These are phyloP conservation scores for Asterochloris sp. DNA, from an alignment of 139 green algal genomes.

Conservation along the genomic window DNA sequence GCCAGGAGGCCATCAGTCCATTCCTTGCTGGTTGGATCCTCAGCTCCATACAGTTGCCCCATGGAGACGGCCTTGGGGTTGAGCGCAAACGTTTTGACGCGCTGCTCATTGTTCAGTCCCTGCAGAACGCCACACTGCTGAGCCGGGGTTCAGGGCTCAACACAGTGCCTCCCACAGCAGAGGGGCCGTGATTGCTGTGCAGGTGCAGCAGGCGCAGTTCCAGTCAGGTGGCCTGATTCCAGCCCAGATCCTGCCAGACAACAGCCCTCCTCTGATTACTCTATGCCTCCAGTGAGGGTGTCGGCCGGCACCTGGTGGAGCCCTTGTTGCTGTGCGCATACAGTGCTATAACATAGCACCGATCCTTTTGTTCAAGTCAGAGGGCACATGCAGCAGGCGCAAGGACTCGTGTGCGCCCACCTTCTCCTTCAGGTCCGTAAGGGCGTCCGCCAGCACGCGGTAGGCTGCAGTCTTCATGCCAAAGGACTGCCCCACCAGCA, in stretches of 20 bases:
- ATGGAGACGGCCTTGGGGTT: slow-evolving; percentile 92
- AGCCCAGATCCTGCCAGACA: no score
- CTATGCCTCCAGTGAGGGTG: no score
- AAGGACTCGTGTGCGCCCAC: neutral
- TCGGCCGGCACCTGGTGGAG: no score
- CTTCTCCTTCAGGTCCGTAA: slow-evolving; percentile 46
- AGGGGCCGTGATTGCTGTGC: neutral
- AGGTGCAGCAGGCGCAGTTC: no score
- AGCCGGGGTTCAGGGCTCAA: neutral
- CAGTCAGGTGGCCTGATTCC: no score
- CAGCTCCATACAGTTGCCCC: slow-evolving; percentile 87
- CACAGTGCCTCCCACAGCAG: slow-evolving; percentile 27
- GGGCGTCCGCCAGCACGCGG: slow-evolving; percentile 42
- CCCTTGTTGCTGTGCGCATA: no score
- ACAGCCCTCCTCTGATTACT: no score
- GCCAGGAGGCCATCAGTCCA: slow-evolving; percentile 77
- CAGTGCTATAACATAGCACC: no score
- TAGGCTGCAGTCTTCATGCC: slow-evolving; percentile 62
- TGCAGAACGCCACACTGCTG: neutral
- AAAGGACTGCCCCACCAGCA: slow-evolving; percentile 54
- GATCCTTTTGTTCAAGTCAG: no score
- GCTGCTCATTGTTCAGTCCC: slow-evolving; percentile 20
- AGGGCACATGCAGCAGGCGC: no score
- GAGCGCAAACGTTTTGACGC: slow-evolving; percentile 29
- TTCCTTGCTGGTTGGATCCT: slow-evolving; percentile 80